Conservation (phyloP, 1,284 basidiomycete species). For the Ceratobasidium sp. region DNA sequence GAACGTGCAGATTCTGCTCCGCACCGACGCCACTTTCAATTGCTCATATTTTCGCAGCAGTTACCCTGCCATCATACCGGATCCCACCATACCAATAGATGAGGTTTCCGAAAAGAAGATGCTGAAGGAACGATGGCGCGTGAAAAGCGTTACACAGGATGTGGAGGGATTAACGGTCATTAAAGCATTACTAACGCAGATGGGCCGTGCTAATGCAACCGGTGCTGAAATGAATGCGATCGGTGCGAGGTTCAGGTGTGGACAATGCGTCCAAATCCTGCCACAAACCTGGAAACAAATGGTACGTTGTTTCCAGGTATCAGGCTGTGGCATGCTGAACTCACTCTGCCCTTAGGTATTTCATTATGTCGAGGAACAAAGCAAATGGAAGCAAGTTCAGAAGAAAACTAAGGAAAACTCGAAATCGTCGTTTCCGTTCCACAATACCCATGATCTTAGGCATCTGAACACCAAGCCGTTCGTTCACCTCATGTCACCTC, state of each 20-base stretch:
- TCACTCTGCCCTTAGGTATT: background rate
- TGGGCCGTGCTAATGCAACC: conserved; percentile 10
- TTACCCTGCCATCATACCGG: background rate
- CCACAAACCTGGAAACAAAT: conserved; percentile 3
- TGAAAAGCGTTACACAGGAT: background rate
- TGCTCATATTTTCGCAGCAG: no score
- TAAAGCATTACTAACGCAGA: background rate
- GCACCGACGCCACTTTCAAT: no score
- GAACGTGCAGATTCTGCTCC: no score
- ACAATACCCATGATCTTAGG: conserved; percentile 18
- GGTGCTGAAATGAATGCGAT: background rate
- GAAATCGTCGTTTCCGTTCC: background rate
- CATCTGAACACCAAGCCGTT: background rate
- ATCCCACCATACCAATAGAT: background rate
- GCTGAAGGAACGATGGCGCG: background rate
- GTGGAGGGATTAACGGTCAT: background rate
- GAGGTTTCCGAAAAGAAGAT: background rate
- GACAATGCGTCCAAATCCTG: background rate
- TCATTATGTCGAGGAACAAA: background rate
- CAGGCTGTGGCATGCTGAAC: background rate
- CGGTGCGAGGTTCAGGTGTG: background rate
- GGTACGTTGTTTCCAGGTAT: background rate
- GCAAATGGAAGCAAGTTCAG: background rate
- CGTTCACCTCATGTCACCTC: background rate
- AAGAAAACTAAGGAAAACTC: no score